Evolutionary conservation across 2,329 filamentous ascomycete species (phyloP).

Genomic region (Sporothrix sp.): DNA sequence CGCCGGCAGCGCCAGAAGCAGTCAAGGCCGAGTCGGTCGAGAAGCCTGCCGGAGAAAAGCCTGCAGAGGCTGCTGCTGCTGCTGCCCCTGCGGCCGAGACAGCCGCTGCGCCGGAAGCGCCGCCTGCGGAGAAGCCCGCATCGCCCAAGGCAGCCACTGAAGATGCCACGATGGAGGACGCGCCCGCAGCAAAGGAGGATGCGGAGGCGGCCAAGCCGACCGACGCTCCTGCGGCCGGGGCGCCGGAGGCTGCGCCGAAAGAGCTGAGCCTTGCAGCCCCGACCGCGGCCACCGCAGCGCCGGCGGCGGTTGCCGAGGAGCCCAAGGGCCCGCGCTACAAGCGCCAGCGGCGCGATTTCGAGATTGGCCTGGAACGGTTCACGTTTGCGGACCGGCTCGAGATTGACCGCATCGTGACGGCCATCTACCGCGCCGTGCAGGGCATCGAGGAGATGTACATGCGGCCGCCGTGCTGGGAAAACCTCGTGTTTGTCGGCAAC

Average conservation of each 20-base stretch:
- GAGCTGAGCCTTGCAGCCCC: constrained; percentile 10
- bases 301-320: constrained; percentile 12
- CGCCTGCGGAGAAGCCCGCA: background rate
- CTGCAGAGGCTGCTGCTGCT: background rate
- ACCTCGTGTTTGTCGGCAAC: constrained; percentile 83
- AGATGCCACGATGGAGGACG: constrained; percentile 12
- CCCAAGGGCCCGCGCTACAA: constrained; percentile 18
- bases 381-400: constrained; percentile 58
- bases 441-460: constrained; percentile 76
- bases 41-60: background rate
- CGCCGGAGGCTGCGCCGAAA: constrained; percentile 5
- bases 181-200: constrained; percentile 7
- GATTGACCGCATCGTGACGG: constrained; percentile 72
- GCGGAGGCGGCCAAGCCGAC: background rate
- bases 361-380: constrained; percentile 69
- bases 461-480: constrained; percentile 83
- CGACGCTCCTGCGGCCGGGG: background rate
- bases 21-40: background rate
- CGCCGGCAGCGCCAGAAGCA: constrained; percentile 3
- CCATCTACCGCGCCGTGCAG: constrained; percentile 75
- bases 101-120: background rate
- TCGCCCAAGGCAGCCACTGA: background rate
- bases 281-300: background rate
- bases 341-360: constrained; percentile 53
- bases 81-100: background rate